Base-by-base conservation (phyloP, 176 grass and related monocot genomes). In the Tuctoria greenei region DNA sequence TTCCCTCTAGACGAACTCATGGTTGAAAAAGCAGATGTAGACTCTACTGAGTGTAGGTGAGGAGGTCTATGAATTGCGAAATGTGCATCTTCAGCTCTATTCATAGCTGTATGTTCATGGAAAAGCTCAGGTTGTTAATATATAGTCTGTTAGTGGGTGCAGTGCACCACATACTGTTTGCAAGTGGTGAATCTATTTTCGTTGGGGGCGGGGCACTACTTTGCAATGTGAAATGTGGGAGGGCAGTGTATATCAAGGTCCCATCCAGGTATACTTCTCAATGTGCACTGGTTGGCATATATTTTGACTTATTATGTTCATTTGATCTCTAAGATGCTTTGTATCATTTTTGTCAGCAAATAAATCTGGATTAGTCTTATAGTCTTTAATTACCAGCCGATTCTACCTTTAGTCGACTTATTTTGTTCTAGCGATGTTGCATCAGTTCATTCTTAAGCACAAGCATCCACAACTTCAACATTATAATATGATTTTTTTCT, bases 311-410 rank as follows among this genome's bases (percentile, higher is more conserved):
- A 77, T 52, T 55, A 77, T 52, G 36, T n/a, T 46, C 9, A 23
- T 68, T 50, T 77, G 56, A 67, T 7, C 24, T 50, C n/a, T 73
- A 45, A 50, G 46, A 68, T 74, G 26, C 3, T 62, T 75, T 56
- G 51, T 71, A 61, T 79, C 10, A 7, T 79, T 52, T 55, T 50
- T 83, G 40, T 45, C 26, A 50, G 52, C 66, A 37, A 49, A 72
- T n/a, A 24, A 34, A 52, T 52, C 20, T 77, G 52, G 72, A 20
- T 78, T 75, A 75, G 6, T 64, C 21, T 38, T 61, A 61, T 5
- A 73, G 54, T 63, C 18, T 62, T 61, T 67, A 21, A 24, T 38
- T 57, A 73, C 42, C 9, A 61, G 41, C 7, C 68, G 35, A 42
- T 69, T 38, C 10, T 70, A 11, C 8, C 39, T 70, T 63, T 63